Base-by-base conservation (phyloP, 2,329 filamentous ascomycete species). In the Ramularia collo-cygni region DNA sequence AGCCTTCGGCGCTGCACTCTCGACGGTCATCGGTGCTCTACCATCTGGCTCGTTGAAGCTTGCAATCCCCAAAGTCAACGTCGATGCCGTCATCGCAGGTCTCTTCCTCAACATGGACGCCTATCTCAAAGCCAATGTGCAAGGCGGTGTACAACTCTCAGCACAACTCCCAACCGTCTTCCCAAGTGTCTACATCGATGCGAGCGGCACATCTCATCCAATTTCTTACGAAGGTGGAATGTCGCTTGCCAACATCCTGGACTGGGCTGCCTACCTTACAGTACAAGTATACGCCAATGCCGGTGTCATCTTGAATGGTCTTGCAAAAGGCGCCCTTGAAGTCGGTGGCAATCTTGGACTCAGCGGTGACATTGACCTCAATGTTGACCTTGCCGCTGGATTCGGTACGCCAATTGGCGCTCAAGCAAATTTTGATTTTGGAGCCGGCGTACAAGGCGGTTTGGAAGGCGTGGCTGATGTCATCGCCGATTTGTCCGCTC, bases 261-360 rank as follows among this genome's bases (percentile, higher is more conserved):
- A 47, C 31, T 47, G 44, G 44, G 43, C 40, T 29, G 44, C 31
- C 3, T 47, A 47, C 33, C 36, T 47, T 15, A 41, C 37, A 6
- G 38, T 40, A 29, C 37, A 41, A 17, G 27, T 21, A 15, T 47
- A 41, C 30, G 34, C 16, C 17, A 18, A 41, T 21, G 44, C 44
- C 2, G 44, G 44, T 31, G 37, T 21, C 7, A 21, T 47, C 7
- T 29, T 43, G 8, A 14, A n/a, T 4, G 44, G 40, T 2, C 19
- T 18, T 3, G 37, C 38, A 4, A n/a, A 27, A 3, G 38, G 35
- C 3, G 16, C 16, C 16, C 19, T 31, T 4, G 12, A 27, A 4
- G 21, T 26, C 1, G 15, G 18, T 6, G 43, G 39, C 8, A 46
- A 46, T 26, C 28, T 43, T 7, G 33, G 21, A 6, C 21, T 24